Base-by-base conservation (phyloP, 1,139 yeast genomes). In the Meyerozyma carpophila region DNA sequence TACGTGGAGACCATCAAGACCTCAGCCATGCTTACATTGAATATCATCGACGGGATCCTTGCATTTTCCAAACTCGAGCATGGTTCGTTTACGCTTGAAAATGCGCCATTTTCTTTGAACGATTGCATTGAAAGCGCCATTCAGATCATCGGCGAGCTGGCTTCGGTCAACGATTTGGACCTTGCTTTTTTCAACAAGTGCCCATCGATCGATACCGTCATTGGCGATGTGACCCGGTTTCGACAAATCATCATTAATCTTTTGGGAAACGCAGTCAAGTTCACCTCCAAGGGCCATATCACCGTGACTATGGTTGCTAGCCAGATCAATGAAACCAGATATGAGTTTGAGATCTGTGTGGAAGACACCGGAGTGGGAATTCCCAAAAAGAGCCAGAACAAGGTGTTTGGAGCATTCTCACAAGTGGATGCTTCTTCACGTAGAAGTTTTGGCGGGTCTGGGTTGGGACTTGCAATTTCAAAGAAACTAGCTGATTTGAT, bases 301-400 rank as follows among this genome's bases (percentile, higher is more conserved):
- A 58, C 67, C 3, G 70, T 79, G 5, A 69, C 65, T 41, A 61
- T 74, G 1, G 52, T 54, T 13, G 69, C 76, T 1, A 51, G 50
- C 10, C 54, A 51, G 32, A 56, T 67, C 20, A 50, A 58, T 2
- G 62, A 61, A 13, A 63, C 64, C 38, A 59, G 80, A 13, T 71
- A 66, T 46, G 79, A 75, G 47, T 62, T 77, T 45, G 54, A 57
- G 4, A 58, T 78, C 7, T 56, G 65, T 2, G 79, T 78, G 11
- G 62, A 66, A 39, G 85, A 80, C 51, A 76, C 84, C 0, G 84
- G 85, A n/a, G 79, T 79, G 47, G 84, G 85, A 5, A 79, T 80
- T 40, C 81, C 82, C 2, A 64, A 66, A 41, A 70, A 66, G 40
- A 68, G 79, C 3, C 64, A 67, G 32, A 61, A 63, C 37, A 77